Evolutionary conservation across 768 basidiomycete genomes (phyloP), one percentile per base, ranked within the genome.

Genomic region (Pleurotus platypus): DNA sequence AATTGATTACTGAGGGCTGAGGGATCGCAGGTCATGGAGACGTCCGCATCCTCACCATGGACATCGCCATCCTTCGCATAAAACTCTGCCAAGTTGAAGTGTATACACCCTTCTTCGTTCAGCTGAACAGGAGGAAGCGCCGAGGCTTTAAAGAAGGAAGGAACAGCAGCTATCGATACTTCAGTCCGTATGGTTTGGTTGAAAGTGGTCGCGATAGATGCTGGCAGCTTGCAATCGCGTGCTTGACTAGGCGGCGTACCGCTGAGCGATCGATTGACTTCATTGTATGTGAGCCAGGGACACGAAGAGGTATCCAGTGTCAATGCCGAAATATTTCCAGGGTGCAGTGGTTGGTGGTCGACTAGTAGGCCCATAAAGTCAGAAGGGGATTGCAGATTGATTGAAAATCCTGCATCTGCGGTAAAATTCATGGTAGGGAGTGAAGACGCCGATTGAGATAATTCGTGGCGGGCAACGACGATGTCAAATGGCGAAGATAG

Each of bases 351-450:
- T 30, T 75, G 64, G 4, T 80, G 84, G 60, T 93, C 86, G 20
- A 92, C 73, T 8, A 84, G 68, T 5, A 94, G 68, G 12, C 86
- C 85, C 56, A 74, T 69, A 58, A 85, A 86, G 69, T 92, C 86
- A 38, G 72, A 75, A 60, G 78, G 68, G 13, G 85, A 83, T 56
- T 72, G 63, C 51, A 86, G 70, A 46, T 70, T 74, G 60, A 90
- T 58, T 59, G 78, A 72, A 75, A 87, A 82, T 39, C 76, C 63
- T 4, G 76, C 75, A 9, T 74, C 78, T 2, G 78, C 75, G 0
- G 92, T 92, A 39, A 90, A 69, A 62, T 94, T 94, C 69, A 92
- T 78, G 5, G 82, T 82, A 9, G 85, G 81, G 15, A 90, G 77
- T 39, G 80, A 66, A 11, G 67, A 49, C 9, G 70, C 67, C 5